Percentiles rank a stretch among this genome's conserved stretches.
These are phyloP conservation scores for Mycena rosella DNA, from an alignment of 768 basidiomycete species.

Conservation along the genomic window DNA sequence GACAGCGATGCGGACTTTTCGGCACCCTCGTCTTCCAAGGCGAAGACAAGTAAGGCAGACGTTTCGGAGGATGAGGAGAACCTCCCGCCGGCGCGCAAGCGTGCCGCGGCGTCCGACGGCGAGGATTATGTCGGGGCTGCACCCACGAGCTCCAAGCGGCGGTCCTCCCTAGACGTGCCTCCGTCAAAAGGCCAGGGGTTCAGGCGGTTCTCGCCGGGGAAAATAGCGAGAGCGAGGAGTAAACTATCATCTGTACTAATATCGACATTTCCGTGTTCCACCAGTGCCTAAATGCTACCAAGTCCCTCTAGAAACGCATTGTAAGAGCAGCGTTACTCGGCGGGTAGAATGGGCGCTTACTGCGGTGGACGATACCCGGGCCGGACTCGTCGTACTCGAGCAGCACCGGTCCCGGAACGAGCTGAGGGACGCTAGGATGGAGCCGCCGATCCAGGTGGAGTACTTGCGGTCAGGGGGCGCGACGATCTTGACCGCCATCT, in stretches of 20 bases:
- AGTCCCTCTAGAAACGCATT: slow-evolving; percentile 42
- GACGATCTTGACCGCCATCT: slow-evolving; percentile 74
- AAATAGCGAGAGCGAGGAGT: slow-evolving; percentile 5
- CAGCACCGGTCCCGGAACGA: slow-evolving; percentile 38
- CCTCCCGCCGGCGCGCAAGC: background rate
- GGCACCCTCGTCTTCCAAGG: background rate
- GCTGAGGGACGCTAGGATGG: slow-evolving; percentile 35
- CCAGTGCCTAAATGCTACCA: too few relatives aligned
- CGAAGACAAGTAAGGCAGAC: too few relatives aligned
- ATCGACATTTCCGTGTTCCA: too few relatives aligned
- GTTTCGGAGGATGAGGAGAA: slow-evolving; percentile 7
- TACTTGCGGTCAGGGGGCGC: slow-evolving; percentile 79
- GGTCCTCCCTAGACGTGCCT: background rate
- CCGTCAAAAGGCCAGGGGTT: slow-evolving; percentile 1
- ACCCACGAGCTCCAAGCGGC: background rate
- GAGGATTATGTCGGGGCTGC: background rate
- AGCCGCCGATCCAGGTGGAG: slow-evolving; percentile 50
- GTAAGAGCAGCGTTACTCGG: too few relatives aligned
- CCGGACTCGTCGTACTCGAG: slow-evolving; percentile 47
- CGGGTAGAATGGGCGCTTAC: slow-evolving; percentile 37
- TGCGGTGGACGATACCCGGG: slow-evolving; percentile 62
- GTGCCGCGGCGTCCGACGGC: background rate
- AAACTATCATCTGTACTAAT: too few relatives aligned
- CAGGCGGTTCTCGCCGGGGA: background rate
- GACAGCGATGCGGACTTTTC: slow-evolving; percentile 9